Evolutionary conservation across 805 yeast species (phyloP).

Genomic region (Saccharomyces eubayanus): DNA sequence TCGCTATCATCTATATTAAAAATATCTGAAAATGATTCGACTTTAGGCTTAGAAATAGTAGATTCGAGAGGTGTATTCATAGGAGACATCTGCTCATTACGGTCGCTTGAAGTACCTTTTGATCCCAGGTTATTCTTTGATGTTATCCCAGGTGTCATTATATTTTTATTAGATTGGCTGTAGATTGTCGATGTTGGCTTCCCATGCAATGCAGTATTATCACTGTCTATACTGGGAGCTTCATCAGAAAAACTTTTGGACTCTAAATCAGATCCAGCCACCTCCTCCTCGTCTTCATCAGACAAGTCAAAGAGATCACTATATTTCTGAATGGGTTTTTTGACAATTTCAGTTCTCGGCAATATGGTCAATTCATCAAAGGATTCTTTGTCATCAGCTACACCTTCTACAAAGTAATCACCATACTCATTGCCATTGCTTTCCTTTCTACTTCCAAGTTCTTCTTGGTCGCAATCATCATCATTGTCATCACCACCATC

Average conservation of each 20-base stretch:
- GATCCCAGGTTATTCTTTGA: neutral
- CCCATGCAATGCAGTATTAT: neutral
- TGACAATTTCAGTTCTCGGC: neutral
- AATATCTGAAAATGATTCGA: constrained; percentile 13
- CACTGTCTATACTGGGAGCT: neutral
- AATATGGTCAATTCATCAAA: neutral
- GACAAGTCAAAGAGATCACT: constrained; percentile 20
- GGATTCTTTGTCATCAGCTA: neutral
- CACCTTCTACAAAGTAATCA: neutral
- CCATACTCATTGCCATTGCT: neutral
- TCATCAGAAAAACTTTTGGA: neutral
- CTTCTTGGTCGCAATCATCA: neutral
- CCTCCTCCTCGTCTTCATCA: constrained; percentile 18
- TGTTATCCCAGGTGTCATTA: neutral
- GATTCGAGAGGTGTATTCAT: neutral
- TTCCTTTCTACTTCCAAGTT: neutral
- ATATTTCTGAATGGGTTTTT: constrained; percentile 10
- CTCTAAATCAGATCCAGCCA: constrained; percentile 3
- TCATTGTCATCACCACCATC: neutral
- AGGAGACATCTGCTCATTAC: neutral
- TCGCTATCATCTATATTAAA: constrained; percentile 11
- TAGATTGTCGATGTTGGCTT: neutral
- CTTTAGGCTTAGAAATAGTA: neutral
- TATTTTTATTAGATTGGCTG: neutral
- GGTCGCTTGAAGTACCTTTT: neutral